A percentile compares a stretch with the other conserved stretches of the same genome.
Conservation (phyloP, 352 stramenopile species). For the Phytopythium kandeliae region DNA sequence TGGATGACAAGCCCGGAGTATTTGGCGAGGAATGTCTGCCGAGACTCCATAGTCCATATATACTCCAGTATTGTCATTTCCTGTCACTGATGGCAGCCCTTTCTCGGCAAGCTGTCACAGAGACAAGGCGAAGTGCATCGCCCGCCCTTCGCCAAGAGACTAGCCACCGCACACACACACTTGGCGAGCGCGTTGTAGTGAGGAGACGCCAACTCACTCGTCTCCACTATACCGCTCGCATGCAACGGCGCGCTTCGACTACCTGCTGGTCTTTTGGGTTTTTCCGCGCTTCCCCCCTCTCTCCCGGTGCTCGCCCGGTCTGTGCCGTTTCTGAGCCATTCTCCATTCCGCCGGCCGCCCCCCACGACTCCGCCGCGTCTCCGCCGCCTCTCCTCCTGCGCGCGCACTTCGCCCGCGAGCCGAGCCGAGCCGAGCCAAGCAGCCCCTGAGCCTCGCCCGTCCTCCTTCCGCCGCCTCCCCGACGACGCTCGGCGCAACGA, state of each 20-base stretch:
- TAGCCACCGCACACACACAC: not conserved
- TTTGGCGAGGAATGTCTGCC: too few relatives aligned
- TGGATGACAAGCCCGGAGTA: too few relatives aligned
- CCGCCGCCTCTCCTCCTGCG: too few relatives aligned
- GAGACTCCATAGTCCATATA: too few relatives aligned
- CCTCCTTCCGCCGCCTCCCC: too few relatives aligned
- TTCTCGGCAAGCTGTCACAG: not conserved
- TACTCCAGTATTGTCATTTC: too few relatives aligned
- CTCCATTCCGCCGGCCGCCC: constrained; percentile 16
- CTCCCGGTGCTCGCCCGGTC: constrained; percentile 1
- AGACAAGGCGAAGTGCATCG: constrained; percentile 2
- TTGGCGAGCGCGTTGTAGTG: not conserved
- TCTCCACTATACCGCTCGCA: too few relatives aligned
- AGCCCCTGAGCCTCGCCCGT: too few relatives aligned
- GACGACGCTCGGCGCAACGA: too few relatives aligned
- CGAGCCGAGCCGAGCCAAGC: too few relatives aligned
- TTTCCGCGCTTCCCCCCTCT: not conserved
- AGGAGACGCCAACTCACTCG: too few relatives aligned
- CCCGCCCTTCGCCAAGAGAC: not conserved
- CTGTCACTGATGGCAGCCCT: constrained; percentile 6
- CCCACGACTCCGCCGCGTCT: constrained; percentile 8
- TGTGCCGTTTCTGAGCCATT: constrained; percentile 20
- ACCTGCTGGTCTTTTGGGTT: not conserved
- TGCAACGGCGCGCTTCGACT: not conserved
- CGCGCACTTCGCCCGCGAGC: too few relatives aligned